Base-by-base conservation (phyloP, 192 early-diverging fungal genomes). In the Backusella macrospora region DNA sequence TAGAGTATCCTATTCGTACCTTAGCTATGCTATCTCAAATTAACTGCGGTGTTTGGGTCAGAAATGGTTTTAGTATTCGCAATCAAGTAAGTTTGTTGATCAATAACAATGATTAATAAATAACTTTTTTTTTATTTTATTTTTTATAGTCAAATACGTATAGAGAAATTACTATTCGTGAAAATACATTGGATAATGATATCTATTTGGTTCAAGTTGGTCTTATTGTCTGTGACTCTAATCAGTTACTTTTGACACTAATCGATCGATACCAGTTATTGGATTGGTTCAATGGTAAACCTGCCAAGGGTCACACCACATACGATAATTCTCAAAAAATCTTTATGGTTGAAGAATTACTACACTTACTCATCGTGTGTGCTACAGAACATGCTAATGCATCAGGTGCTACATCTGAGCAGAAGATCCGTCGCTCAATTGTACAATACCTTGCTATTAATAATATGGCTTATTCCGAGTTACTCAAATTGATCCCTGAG, bases 1-100 rank as follows among this genome's bases (percentile, higher is more conserved):
- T 97, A 39, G 97, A 99, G 73, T 92, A 92, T 59, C 91, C 95
- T 1, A 79, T 99, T 21, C 87, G 95, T 67, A 89, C 92, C 4
- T 86, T 92, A 43, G 91, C 92, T 15, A 82, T 97, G 13, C 86
- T 96, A 73, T 87, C 94, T 16, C 98, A 99, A 80, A 96, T 99
- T 64, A 89, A 91, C 10, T 91, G 94, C 10, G 92, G 91, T 21
- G 82, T 98, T 64, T 99, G 98, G 98, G 96, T 99, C 15, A 86
- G 98, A 55, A 99, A 99, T 79, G 98, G 98, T 23, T 88, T 88
- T 68, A 81, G 90, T 38, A 90, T 96, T 47, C 84, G 90, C 10
- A 86, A 78, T 37, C 92, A 93, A 70, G 87, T 85, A 83, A 64
- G 12, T 13, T 45, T 68, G 29, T 34, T 1, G 29, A 2, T 2